phyloP scores from a whole-genome alignment of 257 asterid genomes.

The Ilex asprella region DNA sequence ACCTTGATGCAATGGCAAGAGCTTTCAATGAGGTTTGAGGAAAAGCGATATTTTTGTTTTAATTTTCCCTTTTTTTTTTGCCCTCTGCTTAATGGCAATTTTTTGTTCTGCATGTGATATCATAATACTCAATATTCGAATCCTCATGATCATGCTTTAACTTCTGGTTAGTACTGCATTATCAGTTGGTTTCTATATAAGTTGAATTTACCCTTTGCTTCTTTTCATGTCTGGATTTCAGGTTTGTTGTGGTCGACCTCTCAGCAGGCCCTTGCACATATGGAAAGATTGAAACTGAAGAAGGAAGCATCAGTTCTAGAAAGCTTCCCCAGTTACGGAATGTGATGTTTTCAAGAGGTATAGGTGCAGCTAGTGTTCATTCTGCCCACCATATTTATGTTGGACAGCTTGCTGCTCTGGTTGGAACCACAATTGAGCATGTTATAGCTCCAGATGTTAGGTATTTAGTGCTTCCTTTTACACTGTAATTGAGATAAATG shows the following conservation, averaged over 20 bases:
- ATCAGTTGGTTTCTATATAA: no score
- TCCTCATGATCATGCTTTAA: no score
- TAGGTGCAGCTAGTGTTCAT: constrained; percentile 36
- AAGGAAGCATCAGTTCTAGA: constrained; percentile 83
- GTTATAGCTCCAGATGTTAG: constrained; percentile 95
- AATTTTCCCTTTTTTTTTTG: not conserved
- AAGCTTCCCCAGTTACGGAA: constrained; percentile 79
- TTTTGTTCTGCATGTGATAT: constrained; percentile 4
- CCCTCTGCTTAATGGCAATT: constrained; percentile 1
- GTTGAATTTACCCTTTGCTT: no score
- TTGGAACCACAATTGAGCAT: constrained; percentile 89
- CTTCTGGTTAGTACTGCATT: no score
- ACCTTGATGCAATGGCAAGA: constrained; percentile 80
- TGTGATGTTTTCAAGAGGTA: constrained; percentile 43
- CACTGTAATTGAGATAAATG: constrained; percentile 1
- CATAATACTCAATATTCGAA: no score
- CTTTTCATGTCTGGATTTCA: constrained; percentile 15
- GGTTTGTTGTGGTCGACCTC: constrained; percentile 94
- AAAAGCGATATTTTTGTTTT: not conserved
- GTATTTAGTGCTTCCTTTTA: constrained; percentile 27
- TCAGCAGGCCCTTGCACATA: constrained; percentile 99
- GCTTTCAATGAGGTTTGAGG: constrained; percentile 62
- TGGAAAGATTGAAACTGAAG: constrained; percentile 99
- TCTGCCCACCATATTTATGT: constrained; percentile 52
- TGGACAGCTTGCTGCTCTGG: constrained; percentile 69